Evolutionary conservation across 208 protist genomes (phyloP).

Genomic region (Trypanosoma vivax): DNA sequence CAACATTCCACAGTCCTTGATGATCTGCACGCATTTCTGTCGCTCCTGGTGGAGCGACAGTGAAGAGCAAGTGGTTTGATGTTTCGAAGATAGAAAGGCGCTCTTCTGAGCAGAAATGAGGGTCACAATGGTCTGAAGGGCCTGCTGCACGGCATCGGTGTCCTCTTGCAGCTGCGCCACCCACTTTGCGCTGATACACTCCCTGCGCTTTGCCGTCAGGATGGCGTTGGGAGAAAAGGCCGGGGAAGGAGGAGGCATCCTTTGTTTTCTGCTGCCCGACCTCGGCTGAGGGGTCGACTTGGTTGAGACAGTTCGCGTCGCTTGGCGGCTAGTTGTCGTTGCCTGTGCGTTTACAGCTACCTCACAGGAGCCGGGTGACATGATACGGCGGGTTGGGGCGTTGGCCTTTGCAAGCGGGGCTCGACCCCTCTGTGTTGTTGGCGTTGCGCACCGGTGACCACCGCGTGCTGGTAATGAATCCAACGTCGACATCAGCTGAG

Average conservation of each 20-base stretch:
- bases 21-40: slow-evolving; percentile 41
- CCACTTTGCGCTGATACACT: slow-evolving; percentile 31
- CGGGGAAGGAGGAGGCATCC: slow-evolving; percentile 6
- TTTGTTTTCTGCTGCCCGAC: too few relatives aligned
- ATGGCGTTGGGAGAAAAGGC: background rate
- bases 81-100: background rate
- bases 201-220: background rate
- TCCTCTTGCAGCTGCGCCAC: slow-evolving; percentile 37
- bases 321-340: too few relatives aligned
- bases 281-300: too few relatives aligned
- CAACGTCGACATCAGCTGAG: slow-evolving; percentile 6
- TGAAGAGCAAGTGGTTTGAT: background rate
- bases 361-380: too few relatives aligned
- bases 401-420: background rate
- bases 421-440: background rate
- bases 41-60: slow-evolving; percentile 50
- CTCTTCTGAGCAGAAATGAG: slow-evolving; percentile 50
- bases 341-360: too few relatives aligned
- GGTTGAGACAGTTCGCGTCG: too few relatives aligned
- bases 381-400: background rate
- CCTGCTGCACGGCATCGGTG: slow-evolving; percentile 44
- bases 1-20: slow-evolving; percentile 64
- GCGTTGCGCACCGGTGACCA: background rate
- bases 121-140: slow-evolving; percentile 50
- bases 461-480: background rate